phyloP scores from a whole-genome alignment of 192 early-diverging fungal genomes.

The Coemansia sp. region DNA sequence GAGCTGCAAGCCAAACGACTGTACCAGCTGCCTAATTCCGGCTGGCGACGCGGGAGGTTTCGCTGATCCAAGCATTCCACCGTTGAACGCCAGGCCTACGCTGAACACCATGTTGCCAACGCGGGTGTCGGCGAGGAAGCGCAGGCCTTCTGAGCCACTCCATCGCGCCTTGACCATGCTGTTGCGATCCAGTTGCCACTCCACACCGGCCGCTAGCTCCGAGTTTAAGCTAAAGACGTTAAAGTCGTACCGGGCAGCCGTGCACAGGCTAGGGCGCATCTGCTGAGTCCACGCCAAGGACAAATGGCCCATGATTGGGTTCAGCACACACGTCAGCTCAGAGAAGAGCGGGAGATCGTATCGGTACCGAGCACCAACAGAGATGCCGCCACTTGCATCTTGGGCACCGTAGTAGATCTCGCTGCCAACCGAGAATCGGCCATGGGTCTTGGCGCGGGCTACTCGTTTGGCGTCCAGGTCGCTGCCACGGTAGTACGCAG shows the following conservation, averaged over 20 bases:
- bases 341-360: constrained; percentile 52
- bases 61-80: background rate
- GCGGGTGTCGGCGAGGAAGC: constrained; percentile 35
- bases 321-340: constrained; percentile 70
- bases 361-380: constrained; percentile 70
- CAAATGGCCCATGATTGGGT: constrained; percentile 93
- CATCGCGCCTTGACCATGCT: constrained; percentile 59
- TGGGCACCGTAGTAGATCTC: constrained; percentile 74
- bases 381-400: constrained; percentile 83
- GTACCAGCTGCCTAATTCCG: constrained; percentile 27
- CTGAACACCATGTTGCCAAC: constrained; percentile 47
- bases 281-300: constrained; percentile 80
- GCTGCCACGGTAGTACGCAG: constrained; percentile 21
- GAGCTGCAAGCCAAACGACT: constrained; percentile 48
- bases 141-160: constrained; percentile 51
- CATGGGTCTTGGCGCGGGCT: constrained; percentile 8
- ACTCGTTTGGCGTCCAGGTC: constrained; percentile 15
- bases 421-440: constrained; percentile 56
- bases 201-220: constrained; percentile 83
- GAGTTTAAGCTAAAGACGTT: constrained; percentile 90
- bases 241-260: constrained; percentile 85
- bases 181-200: constrained; percentile 64
- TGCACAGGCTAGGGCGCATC: constrained; percentile 63
- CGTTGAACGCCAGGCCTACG: constrained; percentile 31
- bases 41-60: background rate